These are phyloP conservation scores for Penicillium freii DNA, from an alignment of 2,329 filamentous ascomycete species.

Conservation along the genomic window DNA sequence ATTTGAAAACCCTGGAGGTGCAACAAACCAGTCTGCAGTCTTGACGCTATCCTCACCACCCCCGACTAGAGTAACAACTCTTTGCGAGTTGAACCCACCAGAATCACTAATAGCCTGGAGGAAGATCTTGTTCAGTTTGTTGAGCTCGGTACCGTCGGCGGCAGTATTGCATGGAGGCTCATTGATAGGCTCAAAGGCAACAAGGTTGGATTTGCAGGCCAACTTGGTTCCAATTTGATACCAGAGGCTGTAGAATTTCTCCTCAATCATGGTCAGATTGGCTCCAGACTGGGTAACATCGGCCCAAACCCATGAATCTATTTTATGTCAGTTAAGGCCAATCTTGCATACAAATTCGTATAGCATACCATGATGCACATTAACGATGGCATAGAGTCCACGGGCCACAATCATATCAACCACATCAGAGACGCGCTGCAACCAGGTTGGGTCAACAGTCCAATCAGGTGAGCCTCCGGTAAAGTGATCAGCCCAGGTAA, in stretches of 20 bases:
- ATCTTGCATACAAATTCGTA: background rate
- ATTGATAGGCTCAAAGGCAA: slow-evolving; percentile 61
- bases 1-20: slow-evolving; percentile 51
- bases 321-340: background rate
- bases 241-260: slow-evolving; percentile 58
- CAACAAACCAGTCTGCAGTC: slow-evolving; percentile 55
- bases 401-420: slow-evolving; percentile 55
- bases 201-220: slow-evolving; percentile 53
- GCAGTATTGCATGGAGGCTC: slow-evolving; percentile 56
- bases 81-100: slow-evolving; percentile 55
- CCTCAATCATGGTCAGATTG: slow-evolving; percentile 54
- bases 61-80: slow-evolving; percentile 58
- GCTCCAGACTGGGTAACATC: slow-evolving; percentile 50
- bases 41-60: slow-evolving; percentile 52
- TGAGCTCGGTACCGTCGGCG: slow-evolving; percentile 52
- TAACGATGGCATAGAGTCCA: slow-evolving; percentile 55
- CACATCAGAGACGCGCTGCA: slow-evolving; percentile 58
- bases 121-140: slow-evolving; percentile 58
- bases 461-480: slow-evolving; percentile 50
- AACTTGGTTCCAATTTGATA: slow-evolving; percentile 56
- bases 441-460: slow-evolving; percentile 55
- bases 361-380: slow-evolving; percentile 54
- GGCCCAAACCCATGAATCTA: slow-evolving; percentile 57
- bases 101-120: slow-evolving; percentile 53
- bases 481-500: slow-evolving; percentile 61